These are phyloP conservation scores for Chrysopogon serrulatus DNA, from an alignment of 176 grass and related monocot genomes.

Conservation along the genomic window DNA sequence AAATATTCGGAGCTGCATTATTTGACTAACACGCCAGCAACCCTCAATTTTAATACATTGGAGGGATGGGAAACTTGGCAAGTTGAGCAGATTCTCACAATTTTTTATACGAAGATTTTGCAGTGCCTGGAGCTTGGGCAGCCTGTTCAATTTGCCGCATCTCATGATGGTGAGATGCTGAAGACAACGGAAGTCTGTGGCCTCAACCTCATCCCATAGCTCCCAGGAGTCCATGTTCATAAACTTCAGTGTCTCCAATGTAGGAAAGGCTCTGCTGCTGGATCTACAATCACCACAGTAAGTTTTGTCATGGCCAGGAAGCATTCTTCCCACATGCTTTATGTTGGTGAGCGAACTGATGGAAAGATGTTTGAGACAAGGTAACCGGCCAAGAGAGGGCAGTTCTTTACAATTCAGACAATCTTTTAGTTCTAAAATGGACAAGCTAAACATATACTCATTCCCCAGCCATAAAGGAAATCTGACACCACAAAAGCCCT, in stretches of 20 bases:
- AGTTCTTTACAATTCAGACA: conserved; percentile 32
- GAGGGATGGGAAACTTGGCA: conserved; percentile 25
- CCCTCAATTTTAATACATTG: conserved; percentile 24
- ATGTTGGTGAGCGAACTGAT: conserved; percentile 24
- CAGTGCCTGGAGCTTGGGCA: conserved; percentile 21
- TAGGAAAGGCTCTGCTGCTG: conserved; percentile 22
- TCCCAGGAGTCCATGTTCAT: conserved; percentile 36
- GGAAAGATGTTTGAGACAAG: conserved; percentile 41
- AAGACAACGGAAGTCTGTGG: conserved; percentile 29
- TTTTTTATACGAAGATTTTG: conserved; percentile 9
- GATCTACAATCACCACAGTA: background rate
- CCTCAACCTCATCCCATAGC: conserved; percentile 38
- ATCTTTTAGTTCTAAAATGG: conserved; percentile 20
- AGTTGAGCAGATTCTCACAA: conserved; percentile 12
- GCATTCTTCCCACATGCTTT: conserved; percentile 28
- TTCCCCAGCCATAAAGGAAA: conserved; percentile 36
- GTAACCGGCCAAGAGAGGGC: conserved; percentile 28
- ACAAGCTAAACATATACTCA: conserved; percentile 25
- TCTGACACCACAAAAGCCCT: conserved; percentile 17
- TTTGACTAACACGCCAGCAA: background rate
- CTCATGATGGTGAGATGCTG: conserved; percentile 19
- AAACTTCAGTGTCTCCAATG: conserved; percentile 41
- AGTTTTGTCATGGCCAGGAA: conserved; percentile 3
- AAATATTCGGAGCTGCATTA: conserved; percentile 10
- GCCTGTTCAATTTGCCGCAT: conserved; percentile 26